These are phyloP conservation scores for Lepidopterella palustris DNA, from an alignment of 495 filamentous ascomycete species.

Conservation along the genomic window DNA sequence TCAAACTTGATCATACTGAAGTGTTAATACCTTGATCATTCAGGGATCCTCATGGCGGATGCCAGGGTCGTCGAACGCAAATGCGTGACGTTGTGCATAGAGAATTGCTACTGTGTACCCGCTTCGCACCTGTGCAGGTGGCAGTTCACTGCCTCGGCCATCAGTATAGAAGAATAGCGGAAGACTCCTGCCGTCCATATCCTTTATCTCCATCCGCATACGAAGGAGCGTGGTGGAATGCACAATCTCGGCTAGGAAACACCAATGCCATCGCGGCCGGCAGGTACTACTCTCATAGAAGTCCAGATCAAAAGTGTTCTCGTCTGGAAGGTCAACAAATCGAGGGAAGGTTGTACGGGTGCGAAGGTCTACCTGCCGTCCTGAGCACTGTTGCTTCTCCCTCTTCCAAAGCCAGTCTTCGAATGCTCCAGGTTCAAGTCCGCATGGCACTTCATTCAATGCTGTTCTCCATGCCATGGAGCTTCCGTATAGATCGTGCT, in stretches of 20 bases:
- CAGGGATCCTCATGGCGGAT: conserved; percentile 31
- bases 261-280: conserved; percentile 31
- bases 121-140: conserved; percentile 24
- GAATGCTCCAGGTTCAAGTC: conserved; percentile 27
- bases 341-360: conserved; percentile 27
- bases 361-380: conserved; percentile 25
- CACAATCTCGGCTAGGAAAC: conserved; percentile 35
- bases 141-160: conserved; percentile 26
- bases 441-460: conserved; percentile 25
- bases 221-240: conserved; percentile 23
- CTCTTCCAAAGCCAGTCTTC: conserved; percentile 34
- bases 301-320: conserved; percentile 13
- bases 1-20: neutral
- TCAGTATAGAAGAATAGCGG: conserved; percentile 34
- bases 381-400: conserved; percentile 5
- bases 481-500: conserved; percentile 13
- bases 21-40: conserved; percentile 24
- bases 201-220: conserved; percentile 28
- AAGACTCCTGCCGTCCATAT: conserved; percentile 24
- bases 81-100: conserved; percentile 30
- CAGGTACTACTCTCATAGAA: conserved; percentile 18
- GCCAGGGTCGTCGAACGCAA: conserved; percentile 19
- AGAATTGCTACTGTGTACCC: conserved; percentile 35
- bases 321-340: conserved; percentile 31
- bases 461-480: conserved; percentile 30